These are phyloP conservation scores for Boechera retrofracta DNA, from an alignment of 345 rosid species.

Conservation along the genomic window DNA sequence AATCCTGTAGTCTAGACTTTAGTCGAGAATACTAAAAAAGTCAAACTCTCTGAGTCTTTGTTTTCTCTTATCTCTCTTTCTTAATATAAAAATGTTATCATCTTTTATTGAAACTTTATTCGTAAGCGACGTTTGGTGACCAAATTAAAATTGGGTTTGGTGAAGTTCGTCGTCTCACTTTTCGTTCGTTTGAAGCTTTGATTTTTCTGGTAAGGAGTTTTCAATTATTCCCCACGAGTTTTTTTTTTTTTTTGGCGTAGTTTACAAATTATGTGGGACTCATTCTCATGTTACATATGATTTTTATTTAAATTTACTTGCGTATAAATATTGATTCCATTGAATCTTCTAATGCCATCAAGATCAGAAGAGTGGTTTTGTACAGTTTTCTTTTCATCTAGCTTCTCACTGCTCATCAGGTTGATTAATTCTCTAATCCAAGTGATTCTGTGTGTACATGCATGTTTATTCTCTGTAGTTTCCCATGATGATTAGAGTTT, in stretches of 20 bases:
- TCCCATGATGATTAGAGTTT: background rate
- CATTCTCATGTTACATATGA: slow-evolving; percentile 23
- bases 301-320: background rate
- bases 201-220: slow-evolving; percentile 26
- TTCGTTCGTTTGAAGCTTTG: slow-evolving; percentile 55
- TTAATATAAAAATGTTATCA: background rate
- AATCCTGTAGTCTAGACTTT: no score
- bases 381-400: slow-evolving; percentile 20
- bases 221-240: slow-evolving; percentile 1
- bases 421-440: background rate
- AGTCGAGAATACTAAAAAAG: slow-evolving; percentile 20
- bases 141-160: slow-evolving; percentile 44
- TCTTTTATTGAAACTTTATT: slow-evolving; percentile 23
- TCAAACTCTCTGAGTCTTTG: slow-evolving; percentile 31
- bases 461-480: slow-evolving; percentile 14
- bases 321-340: slow-evolving; percentile 49
- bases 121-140: slow-evolving; percentile 40
- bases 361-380: slow-evolving; percentile 41
- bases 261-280: slow-evolving; percentile 41
- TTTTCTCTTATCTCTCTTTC: slow-evolving; percentile 18
- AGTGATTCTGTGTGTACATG: slow-evolving; percentile 23
- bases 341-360: slow-evolving; percentile 35
- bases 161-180: slow-evolving; percentile 50
- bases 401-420: slow-evolving; percentile 25
- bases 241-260: slow-evolving; percentile 8